Percentiles rank a stretch among this genome's conserved stretches.
Conservation (phyloP, 1,284 basidiomycete genomes). For the Cutaneotrichosporon mucoides region DNA sequence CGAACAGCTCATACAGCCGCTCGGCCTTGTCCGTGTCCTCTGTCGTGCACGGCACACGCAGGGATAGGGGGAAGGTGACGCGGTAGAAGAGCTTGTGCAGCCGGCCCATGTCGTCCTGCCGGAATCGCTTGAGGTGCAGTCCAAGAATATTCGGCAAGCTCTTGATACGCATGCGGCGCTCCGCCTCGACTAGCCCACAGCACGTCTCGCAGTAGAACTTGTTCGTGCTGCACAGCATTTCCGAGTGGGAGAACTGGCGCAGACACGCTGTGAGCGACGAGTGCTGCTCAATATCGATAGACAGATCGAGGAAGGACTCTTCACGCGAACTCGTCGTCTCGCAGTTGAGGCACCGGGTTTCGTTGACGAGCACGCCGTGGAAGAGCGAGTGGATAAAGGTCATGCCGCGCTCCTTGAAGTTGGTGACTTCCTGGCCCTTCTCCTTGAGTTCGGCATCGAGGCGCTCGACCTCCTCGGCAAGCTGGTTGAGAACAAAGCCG, state of each 20-base stretch:
- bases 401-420: constrained; percentile 48
- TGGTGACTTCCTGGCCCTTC: constrained; percentile 25
- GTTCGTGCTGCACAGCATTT: constrained; percentile 96
- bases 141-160: constrained; percentile 89
- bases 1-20: constrained; percentile 87
- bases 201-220: constrained; percentile 99
- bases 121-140: constrained; percentile 95
- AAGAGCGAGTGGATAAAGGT: constrained; percentile 90
- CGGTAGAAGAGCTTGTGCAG: constrained; percentile 95
- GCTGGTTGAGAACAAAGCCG: constrained; percentile 86
- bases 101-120: constrained; percentile 80
- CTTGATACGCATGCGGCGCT: constrained; percentile 99
- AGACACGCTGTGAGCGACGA: constrained; percentile 92
- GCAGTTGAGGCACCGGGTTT: constrained; percentile 94
- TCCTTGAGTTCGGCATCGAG: constrained; percentile 50
- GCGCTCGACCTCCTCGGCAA: constrained; percentile 86
- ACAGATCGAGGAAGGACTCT: constrained; percentile 92
- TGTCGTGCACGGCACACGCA: constrained; percentile 93
- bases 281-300: constrained; percentile 97
- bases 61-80: constrained; percentile 90
- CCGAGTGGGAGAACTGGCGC: constrained; percentile 91
- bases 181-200: constrained; percentile 93
- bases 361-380: constrained; percentile 88
- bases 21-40: constrained; percentile 84
- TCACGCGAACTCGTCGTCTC: constrained; percentile 95